Evolutionary conservation across 2,329 filamentous ascomycete species (phyloP), one percentile per base, ranked within the genome.

Genomic region (Neofusicoccum parvum): DNA sequence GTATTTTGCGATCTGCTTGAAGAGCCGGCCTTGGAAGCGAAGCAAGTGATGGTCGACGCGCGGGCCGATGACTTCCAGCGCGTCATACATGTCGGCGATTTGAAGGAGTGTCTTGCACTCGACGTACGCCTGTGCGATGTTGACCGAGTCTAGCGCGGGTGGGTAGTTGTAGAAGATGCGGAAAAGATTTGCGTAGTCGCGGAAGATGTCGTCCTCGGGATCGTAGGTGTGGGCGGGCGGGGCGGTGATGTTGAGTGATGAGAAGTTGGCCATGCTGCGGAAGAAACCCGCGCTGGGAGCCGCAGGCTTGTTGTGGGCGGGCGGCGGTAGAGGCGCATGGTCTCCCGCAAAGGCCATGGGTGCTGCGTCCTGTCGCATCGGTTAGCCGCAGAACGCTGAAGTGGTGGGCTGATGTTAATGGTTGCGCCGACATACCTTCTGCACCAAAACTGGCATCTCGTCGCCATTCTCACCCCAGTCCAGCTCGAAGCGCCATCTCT

Each of bases 1-100:
- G 74, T 97, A 97, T 79, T 97, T 97, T 62, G 94, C 93, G 68
- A 97, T 96, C 78, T 97, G 94, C 78, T 95, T 96, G 90, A 94
- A 97, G 2, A 98, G 85, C 1, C 92, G 87, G 23, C 90, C 91
- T 72, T 95, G 92, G 76, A 97, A 98, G 71, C 95, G 92, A 15
- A 98, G 83, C 14, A 98, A 84, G 76, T 98, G 94, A 80, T 98
- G 94, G 78, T 97, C 94, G 50, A 97, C 91, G 43, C 94, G 87
- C 1, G 92, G 92, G 0, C 94, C 94, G 9, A 96, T 92, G 15
- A 97, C 92, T 36, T 89, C 85, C 12, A 97, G 85, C 14, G 94
- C 92, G 75, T 97, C 94, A 80, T 97, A 97, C 82, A 95, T 92
- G 78, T 97, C 94, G n/a, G 93, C 94, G 17, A 97, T 84, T 12